Base-by-base conservation (phyloP, 805 yeast genomes). In the Barnettozyma sucrosica region DNA sequence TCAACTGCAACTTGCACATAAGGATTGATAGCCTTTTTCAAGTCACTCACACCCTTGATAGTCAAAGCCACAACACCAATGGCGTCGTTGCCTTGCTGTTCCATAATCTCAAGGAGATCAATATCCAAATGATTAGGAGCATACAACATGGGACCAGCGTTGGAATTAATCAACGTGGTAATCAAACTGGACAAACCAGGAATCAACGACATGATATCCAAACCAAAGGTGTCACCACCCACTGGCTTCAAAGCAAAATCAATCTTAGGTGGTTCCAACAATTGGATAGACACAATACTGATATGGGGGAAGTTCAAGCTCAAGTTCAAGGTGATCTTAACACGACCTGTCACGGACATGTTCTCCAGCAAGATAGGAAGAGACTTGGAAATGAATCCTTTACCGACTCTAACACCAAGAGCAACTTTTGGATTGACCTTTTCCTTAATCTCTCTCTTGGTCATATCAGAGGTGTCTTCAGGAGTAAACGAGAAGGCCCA, bases 141-240 rank as follows among this genome's bases (percentile, higher is more conserved):
- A 62, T 85, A 85, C 50, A 86, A 65, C 81, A 85, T 79, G 38
- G 92, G 93, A 38, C 85, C 81, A 57, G 81, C 79, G 54, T 69
- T 83, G 43, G 85, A 68, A 64, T 86, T 84, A 59, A 86, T 79
- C 63, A 83, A 72, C 20, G 76, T 72, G 52, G 82, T 85, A 46
- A 86, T 89, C 59, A 85, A 81, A 3, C 80, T 70, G 21, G 87
- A 75, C 60, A 86, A 76, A 52, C 93, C 93, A 4, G 95, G 95
- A 53, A 86, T 75, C 56, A 85, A 74, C 3, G 90, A 81, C 95
- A 86, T 86, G 55, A 86, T 77, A 67, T 86, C 95, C 39, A 86
- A 61, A 51, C 95, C 95, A 51, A 86, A 74, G n/a, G 90, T 82
- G 62, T 86, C 92, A 68, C 95, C 93, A 63, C 93, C 93, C 45